Percentiles rank a stretch among this genome's conserved stretches.
Evolutionary conservation across 192 early-diverging fungal species (phyloP).

Genomic region (Backusella westeae): DNA sequence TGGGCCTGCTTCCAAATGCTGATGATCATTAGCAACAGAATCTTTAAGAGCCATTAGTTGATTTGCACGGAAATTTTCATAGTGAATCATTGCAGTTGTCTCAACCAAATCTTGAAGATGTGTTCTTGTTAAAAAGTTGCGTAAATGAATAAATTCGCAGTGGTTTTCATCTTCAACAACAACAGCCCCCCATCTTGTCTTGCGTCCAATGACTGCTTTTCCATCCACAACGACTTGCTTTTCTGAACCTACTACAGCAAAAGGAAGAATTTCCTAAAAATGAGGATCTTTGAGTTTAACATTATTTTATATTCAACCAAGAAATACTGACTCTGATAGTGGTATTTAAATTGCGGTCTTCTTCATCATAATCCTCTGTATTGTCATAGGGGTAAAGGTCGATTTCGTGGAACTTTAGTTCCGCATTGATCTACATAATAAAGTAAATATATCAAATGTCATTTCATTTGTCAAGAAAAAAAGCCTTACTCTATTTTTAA

Average conservation of each 20-base stretch:
- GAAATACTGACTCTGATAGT: conserved; percentile 58
- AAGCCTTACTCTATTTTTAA: conserved; percentile 67
- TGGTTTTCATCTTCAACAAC: conserved; percentile 91
- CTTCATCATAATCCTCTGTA: conserved; percentile 78
- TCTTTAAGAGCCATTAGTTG: conserved; percentile 42
- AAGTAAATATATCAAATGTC: background rate
- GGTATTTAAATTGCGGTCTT: conserved; percentile 70
- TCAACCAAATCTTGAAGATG: conserved; percentile 97
- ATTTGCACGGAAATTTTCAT: conserved; percentile 91
- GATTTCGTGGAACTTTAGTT: conserved; percentile 93
- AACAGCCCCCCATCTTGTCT: conserved; percentile 77
- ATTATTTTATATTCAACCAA: background rate
- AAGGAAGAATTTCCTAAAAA: conserved; percentile 78
- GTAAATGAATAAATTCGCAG: conserved; percentile 93
- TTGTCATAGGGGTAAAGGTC: conserved; percentile 83
- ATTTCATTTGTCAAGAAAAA: background rate
- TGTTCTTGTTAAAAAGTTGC: conserved; percentile 87
- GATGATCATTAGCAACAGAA: background rate
- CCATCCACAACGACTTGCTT: conserved; percentile 82
- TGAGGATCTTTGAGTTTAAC: background rate
- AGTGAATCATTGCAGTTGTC: conserved; percentile 89
- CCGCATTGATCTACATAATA: conserved; percentile 68
- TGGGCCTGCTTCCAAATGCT: background rate
- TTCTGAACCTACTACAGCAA: conserved; percentile 94
- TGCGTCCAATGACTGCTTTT: conserved; percentile 83